phyloP scores from a whole-genome alignment of 352 stramenopile genomes.

The Phytophthora quininea region DNA sequence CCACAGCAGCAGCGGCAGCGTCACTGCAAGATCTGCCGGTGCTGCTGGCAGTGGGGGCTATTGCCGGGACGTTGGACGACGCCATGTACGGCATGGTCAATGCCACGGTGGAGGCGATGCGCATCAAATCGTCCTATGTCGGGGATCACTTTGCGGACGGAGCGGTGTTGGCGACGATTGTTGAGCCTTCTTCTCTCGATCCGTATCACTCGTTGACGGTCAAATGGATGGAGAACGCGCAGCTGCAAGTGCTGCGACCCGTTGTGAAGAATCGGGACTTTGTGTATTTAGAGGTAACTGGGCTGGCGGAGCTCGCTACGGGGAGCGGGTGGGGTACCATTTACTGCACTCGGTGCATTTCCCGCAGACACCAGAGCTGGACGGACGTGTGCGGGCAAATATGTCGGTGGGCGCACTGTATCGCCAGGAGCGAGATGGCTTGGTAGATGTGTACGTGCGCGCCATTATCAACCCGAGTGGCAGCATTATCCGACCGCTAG shows the following conservation, averaged over 20 bases:
- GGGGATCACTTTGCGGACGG: conserved; percentile 48
- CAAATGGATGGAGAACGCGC: conserved; percentile 46
- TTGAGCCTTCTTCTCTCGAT: conserved; percentile 43
- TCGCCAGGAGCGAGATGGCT: conserved; percentile 36
- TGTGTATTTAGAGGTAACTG: conserved; percentile 63
- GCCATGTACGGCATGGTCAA: conserved; percentile 49
- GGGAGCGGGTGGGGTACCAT: conserved; percentile 64
- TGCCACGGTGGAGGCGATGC: conserved; percentile 34
- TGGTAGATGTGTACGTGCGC: conserved; percentile 44
- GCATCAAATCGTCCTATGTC: conserved; percentile 51
- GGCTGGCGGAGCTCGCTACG: conserved; percentile 32
- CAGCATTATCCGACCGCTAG: conserved; percentile 33
- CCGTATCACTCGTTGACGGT: conserved; percentile 49
- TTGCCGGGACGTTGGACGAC: conserved; percentile 43
- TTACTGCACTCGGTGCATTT: conserved; percentile 62
- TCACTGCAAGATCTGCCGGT: conserved; percentile 35
- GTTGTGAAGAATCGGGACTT: conserved; percentile 59
- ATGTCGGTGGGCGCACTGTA: conserved; percentile 51
- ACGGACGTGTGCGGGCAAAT: conserved; percentile 29
- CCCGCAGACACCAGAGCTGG: conserved; percentile 35
- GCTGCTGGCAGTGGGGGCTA: conserved; percentile 35
- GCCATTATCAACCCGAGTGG: conserved; percentile 42
- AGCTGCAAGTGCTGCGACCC: conserved; percentile 27
- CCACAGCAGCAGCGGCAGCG: conserved; percentile 21
- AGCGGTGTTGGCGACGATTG: conserved; percentile 53